These are phyloP conservation scores for Thalassiosira exigua DNA, from an alignment of 352 stramenopile genomes.

Conservation along the genomic window DNA sequence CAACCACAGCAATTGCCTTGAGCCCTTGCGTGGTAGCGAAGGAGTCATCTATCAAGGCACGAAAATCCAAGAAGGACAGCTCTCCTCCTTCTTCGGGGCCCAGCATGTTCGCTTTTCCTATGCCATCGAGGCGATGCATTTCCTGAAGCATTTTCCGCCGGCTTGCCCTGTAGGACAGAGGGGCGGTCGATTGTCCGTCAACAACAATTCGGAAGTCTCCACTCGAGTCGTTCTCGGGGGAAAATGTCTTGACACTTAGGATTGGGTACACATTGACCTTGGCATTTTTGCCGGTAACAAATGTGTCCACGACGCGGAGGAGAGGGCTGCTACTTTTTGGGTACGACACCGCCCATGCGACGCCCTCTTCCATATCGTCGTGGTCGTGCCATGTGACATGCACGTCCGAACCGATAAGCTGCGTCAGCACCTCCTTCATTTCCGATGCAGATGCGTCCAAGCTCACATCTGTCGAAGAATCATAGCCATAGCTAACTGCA, in stretches of 20 bases:
- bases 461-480: constrained; percentile 49
- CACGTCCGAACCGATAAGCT: constrained; percentile 46
- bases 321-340: constrained; percentile 27
- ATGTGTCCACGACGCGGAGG: constrained; percentile 68
- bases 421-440: constrained; percentile 61
- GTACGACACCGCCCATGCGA: constrained; percentile 78
- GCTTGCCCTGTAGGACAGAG: constrained; percentile 75
- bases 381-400: constrained; percentile 62
- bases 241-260: constrained; percentile 70
- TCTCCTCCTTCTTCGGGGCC: constrained; percentile 33
- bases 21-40: constrained; percentile 31
- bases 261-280: constrained; percentile 77
- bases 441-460: constrained; percentile 67
- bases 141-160: constrained; percentile 69
- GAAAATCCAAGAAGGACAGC: constrained; percentile 35
- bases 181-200: constrained; percentile 74
- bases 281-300: constrained; percentile 75
- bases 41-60: constrained; percentile 53
- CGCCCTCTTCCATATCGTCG: constrained; percentile 51
- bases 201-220: constrained; percentile 80
- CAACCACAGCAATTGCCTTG: constrained; percentile 50
- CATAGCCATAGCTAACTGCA: constrained; percentile 57
- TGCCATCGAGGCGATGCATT: constrained; percentile 77
- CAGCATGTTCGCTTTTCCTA: constrained; percentile 79
- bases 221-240: constrained; percentile 56